phyloP scores from a whole-genome alignment of 345 rosid genomes.

The Stellera chamaejasme region DNA sequence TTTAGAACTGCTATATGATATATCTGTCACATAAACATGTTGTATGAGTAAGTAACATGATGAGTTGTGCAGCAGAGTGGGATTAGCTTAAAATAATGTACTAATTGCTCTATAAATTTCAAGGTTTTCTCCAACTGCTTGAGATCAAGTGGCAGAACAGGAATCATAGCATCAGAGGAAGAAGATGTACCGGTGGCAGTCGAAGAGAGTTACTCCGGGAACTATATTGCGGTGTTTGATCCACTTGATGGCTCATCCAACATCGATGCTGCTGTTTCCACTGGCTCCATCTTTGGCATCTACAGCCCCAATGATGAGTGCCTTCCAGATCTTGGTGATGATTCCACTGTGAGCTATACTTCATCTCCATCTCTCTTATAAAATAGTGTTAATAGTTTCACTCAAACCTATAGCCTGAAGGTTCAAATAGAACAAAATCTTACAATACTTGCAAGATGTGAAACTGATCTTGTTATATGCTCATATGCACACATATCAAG shows the following conservation, averaged over 20 bases:
- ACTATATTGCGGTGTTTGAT: constrained; percentile 86
- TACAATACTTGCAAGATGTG: no score
- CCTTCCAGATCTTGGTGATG: constrained; percentile 56
- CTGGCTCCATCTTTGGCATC: constrained; percentile 93
- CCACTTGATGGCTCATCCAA: constrained; percentile 97
- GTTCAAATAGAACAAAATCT: neutral
- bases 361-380: neutral
- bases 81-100: neutral
- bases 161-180: constrained; percentile 94
- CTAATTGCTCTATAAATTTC: constrained; percentile 9
- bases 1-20: no score
- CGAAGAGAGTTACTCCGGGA: constrained; percentile 89
- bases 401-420: constrained; percentile 1
- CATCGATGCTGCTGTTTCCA: constrained; percentile 92
- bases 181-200: constrained; percentile 98
- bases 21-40: no score
- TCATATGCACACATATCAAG: no score
- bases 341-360: constrained; percentile 33
- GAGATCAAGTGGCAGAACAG: constrained; percentile 91
- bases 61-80: neutral
- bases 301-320: constrained; percentile 95
- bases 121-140: constrained; percentile 92
- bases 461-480: no score
- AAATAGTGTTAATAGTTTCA: no score
- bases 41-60: no score